Percentiles rank a stretch among this genome's conserved stretches.
phyloP scores from a whole-genome alignment of 768 basidiomycete species.

The Calvatia gigantea region DNA sequence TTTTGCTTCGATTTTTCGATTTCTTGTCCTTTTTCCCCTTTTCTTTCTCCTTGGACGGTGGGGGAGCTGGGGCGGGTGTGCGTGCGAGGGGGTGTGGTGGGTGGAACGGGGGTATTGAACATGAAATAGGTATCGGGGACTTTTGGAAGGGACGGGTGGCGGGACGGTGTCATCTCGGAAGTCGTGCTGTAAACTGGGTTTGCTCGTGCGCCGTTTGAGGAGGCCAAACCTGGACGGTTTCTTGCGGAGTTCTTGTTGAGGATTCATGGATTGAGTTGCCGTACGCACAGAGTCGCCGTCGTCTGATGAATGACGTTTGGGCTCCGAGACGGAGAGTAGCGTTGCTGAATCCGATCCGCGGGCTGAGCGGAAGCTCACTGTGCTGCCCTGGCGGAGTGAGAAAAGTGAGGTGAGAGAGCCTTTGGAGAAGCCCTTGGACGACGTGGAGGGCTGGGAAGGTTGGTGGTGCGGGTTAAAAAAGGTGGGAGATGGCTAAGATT shows the following conservation, averaged over 20 bases:
- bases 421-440: slow-evolving; percentile 24
- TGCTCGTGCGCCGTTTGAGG: slow-evolving; percentile 14
- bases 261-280: slow-evolving; percentile 3
- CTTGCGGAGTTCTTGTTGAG: slow-evolving; percentile 14
- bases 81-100: slow-evolving; percentile 5
- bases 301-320: slow-evolving; percentile 13
- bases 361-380: slow-evolving; percentile 14
- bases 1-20: slow-evolving; percentile 10
- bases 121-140: neutral
- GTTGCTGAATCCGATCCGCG: slow-evolving; percentile 19
- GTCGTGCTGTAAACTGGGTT: slow-evolving; percentile 9
- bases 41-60: neutral
- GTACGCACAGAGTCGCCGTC: slow-evolving; percentile 14
- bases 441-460: slow-evolving; percentile 14
- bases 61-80: neutral
- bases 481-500: neutral
- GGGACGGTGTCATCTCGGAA: slow-evolving; percentile 7
- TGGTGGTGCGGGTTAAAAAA: slow-evolving; percentile 7
- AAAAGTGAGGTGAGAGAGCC: slow-evolving; percentile 23
- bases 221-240: slow-evolving; percentile 9
- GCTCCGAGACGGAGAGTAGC: slow-evolving; percentile 18
- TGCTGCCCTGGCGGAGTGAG: slow-evolving; percentile 17
- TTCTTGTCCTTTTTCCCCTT: slow-evolving; percentile 11
- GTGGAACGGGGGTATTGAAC: slow-evolving; percentile 2
- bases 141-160: slow-evolving; percentile 3